Conservation (phyloP, 23 red algal genomes). For the Pyropia haitanensis region DNA sequence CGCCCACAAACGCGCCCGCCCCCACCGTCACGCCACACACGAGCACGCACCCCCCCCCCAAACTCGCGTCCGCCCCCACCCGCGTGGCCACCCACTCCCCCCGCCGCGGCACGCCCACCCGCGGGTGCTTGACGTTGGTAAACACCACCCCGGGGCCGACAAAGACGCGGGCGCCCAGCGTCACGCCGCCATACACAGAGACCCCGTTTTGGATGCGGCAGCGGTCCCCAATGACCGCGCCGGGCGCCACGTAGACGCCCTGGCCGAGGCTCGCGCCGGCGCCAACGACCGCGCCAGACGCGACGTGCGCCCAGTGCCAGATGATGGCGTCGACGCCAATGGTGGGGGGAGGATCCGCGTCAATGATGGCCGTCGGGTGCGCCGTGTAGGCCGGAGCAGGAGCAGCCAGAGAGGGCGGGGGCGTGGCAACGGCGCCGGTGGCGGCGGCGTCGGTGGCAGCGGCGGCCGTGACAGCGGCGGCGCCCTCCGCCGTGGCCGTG, state of each 20-base stretch:
- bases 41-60: slow-evolving; percentile 49
- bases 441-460: background rate
- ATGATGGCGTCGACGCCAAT: slow-evolving; percentile 40
- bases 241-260: slow-evolving; percentile 50
- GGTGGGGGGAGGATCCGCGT: slow-evolving; percentile 10
- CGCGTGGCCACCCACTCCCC: slow-evolving; percentile 9
- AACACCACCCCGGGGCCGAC: slow-evolving; percentile 56
- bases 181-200: slow-evolving; percentile 46
- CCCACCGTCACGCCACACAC: slow-evolving; percentile 54
- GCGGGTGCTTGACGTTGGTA: slow-evolving; percentile 50
- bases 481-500: background rate
- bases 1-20: slow-evolving; percentile 30
- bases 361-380: slow-evolving; percentile 48
- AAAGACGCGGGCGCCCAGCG: slow-evolving; percentile 59
- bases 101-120: slow-evolving; percentile 11
- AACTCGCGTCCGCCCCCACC: slow-evolving; percentile 24
- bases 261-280: slow-evolving; percentile 38
- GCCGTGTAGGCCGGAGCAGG: slow-evolving; percentile 1
- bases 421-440: background rate
- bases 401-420: background rate
- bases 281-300: slow-evolving; percentile 29
- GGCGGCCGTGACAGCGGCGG: background rate
- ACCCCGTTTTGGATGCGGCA: slow-evolving; percentile 70
- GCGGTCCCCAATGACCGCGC: slow-evolving; percentile 23
- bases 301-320: slow-evolving; percentile 70